phyloP scores from a whole-genome alignment of 148 eudicot genomes.

The Camellia sinensis region DNA sequence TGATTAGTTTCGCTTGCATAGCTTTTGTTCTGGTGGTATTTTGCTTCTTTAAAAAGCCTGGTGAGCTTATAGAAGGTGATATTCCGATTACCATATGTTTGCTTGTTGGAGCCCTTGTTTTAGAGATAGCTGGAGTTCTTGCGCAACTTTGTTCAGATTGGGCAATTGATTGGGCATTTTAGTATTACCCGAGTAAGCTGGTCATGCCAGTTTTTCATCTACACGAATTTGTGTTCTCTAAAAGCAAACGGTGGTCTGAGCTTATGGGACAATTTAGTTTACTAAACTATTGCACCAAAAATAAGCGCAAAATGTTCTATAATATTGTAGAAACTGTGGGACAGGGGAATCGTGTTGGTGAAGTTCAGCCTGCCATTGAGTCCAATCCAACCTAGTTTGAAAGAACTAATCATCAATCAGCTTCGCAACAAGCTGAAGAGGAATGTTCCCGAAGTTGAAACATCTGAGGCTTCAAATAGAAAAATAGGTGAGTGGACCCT shows the following conservation, averaged over 20 bases:
- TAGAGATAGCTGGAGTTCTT: conserved; percentile 3
- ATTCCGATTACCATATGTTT: not conserved
- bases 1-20: not conserved
- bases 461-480: not conserved
- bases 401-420: conserved; percentile 2
- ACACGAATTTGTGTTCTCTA: conserved; percentile 1
- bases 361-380: not conserved
- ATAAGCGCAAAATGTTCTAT: not conserved
- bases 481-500: not conserved
- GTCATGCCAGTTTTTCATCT: not conserved
- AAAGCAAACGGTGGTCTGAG: conserved; percentile 1
- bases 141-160: conserved; percentile 12
- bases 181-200: not conserved
- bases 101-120: conserved; percentile 5
- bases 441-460: not conserved
- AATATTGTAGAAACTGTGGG: not conserved
- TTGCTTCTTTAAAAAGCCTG: not conserved
- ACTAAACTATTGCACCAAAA: not conserved
- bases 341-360: not conserved
- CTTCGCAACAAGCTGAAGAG: not conserved
- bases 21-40: conserved; percentile 4
- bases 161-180: conserved; percentile 9
- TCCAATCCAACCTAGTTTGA: not conserved
- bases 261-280: conserved; percentile 1
- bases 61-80: not conserved